Evolutionary conservation across 2,329 filamentous ascomycete genomes (phyloP).

Genomic region (Colletotrichum destructivum): DNA sequence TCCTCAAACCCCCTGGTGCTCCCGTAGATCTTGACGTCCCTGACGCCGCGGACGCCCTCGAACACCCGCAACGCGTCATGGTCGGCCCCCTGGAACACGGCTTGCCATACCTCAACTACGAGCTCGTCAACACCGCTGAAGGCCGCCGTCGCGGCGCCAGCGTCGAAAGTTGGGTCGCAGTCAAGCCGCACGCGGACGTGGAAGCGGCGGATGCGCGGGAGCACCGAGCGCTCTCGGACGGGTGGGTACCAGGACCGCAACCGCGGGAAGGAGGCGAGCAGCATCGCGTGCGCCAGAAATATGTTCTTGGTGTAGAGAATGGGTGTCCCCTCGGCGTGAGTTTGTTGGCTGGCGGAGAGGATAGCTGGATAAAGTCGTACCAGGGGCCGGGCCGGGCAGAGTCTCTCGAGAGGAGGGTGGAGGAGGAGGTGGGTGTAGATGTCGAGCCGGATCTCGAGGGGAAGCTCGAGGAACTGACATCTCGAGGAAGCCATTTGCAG

Average conservation of each 20-base stretch:
- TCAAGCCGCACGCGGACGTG: conserved; percentile 60
- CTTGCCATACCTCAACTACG: conserved; percentile 57
- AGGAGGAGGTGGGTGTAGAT: conserved; percentile 61
- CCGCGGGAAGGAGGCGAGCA: conserved; percentile 59
- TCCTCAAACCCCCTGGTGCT: conserved; percentile 58
- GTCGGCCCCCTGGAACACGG: conserved; percentile 56
- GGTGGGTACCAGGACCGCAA: conserved; percentile 53
- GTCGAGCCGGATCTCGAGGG: conserved; percentile 62
- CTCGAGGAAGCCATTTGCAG: conserved; percentile 7
- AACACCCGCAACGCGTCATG: conserved; percentile 57
- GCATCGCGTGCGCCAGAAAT: conserved; percentile 59
- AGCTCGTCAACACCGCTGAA: conserved; percentile 58
- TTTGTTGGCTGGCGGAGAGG: conserved; percentile 58
- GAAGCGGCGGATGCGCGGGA: conserved; percentile 56
- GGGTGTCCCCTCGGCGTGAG: conserved; percentile 57
- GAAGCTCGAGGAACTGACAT: conserved; percentile 56
- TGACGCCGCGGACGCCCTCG: conserved; percentile 60
- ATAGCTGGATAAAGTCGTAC: conserved; percentile 54
- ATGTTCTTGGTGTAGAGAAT: conserved; percentile 61
- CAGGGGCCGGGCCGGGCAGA: conserved; percentile 34
- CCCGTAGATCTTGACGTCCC: conserved; percentile 53
- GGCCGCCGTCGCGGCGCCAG: conserved; percentile 49
- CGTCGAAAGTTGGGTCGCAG: conserved; percentile 53
- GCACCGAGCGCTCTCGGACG: conserved; percentile 48
- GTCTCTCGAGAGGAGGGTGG: conserved; percentile 47